Evolutionary conservation across 164 flowering plant genomes (phyloP).

Genomic region (Warburgia ugandensis): DNA sequence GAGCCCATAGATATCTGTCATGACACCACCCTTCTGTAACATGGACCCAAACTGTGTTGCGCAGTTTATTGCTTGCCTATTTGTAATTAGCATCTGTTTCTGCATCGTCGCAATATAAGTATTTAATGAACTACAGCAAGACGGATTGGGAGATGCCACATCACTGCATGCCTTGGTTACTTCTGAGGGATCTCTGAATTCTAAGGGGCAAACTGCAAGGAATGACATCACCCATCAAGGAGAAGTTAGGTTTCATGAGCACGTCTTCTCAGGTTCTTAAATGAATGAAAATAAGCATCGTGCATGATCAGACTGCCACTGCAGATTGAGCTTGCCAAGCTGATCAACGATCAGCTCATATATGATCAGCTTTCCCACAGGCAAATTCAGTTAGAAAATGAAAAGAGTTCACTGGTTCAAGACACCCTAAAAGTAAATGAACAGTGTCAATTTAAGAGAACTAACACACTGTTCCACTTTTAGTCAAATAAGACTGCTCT

Average conservation of each 20-base stretch:
- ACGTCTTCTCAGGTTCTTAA: too few species aligned
- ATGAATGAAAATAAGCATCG: too few species aligned
- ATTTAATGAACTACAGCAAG: conserved; percentile 88
- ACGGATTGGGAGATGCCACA: conserved; percentile 66
- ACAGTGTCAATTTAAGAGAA: too few species aligned
- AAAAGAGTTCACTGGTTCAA: too few species aligned
- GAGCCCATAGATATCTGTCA: conserved; percentile 79
- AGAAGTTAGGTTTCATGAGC: neutral
- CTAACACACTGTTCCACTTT: too few species aligned
- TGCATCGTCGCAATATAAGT: conserved; percentile 74
- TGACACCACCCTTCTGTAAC: conserved; percentile 75
- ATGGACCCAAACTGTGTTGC: conserved; percentile 76
- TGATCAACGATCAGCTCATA: too few species aligned
- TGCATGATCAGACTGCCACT: too few species aligned
- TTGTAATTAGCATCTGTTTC: conserved; percentile 88
- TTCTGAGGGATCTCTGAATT: conserved; percentile 63
- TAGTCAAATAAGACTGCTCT: too few species aligned
- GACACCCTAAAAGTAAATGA: too few species aligned
- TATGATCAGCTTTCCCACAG: too few species aligned
- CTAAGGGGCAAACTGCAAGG: conserved; percentile 79
- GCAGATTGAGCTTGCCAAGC: too few species aligned
- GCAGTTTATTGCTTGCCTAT: conserved; percentile 88
- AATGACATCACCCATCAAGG: neutral
- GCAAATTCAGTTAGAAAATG: too few species aligned
- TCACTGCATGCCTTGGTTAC: conserved; percentile 74